Conservation (phyloP, 306 rosid species). For the Pyrus pyrifolia region DNA sequence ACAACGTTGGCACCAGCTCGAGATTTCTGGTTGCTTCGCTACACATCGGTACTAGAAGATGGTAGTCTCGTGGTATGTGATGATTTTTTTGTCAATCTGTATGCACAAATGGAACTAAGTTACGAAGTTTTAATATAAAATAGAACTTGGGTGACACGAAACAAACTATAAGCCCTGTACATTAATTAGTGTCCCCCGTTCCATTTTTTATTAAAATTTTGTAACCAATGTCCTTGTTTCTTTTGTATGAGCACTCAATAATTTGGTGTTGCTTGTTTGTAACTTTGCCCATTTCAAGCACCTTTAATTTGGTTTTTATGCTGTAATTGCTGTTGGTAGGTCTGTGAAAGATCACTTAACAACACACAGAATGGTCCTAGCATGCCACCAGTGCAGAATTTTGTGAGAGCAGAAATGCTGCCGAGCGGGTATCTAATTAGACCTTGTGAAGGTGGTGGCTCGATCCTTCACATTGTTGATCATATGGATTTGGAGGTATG, state of each 20-base stretch:
- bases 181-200: background rate
- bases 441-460: constrained; percentile 98
- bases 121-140: background rate
- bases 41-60: constrained; percentile 89
- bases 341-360: constrained; percentile 98
- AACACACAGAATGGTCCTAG: constrained; percentile 95
- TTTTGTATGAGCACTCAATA: background rate
- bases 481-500: constrained; percentile 87
- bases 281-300: background rate
- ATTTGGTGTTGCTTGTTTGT: background rate
- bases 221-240: background rate
- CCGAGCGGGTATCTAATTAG: constrained; percentile 93
- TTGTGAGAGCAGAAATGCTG: constrained; percentile 89
- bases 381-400: constrained; percentile 83
- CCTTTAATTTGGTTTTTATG: background rate
- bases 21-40: constrained; percentile 98
- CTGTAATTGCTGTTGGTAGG: constrained; percentile 34
- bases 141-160: too few species aligned
- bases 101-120: too few species aligned
- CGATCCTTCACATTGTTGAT: constrained; percentile 88
- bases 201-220: background rate
- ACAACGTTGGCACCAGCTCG: constrained; percentile 98
- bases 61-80: constrained; percentile 91
- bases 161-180: background rate
- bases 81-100: background rate